Conservation (phyloP, 768 basidiomycete species). For the Mycena capillaripes region DNA sequence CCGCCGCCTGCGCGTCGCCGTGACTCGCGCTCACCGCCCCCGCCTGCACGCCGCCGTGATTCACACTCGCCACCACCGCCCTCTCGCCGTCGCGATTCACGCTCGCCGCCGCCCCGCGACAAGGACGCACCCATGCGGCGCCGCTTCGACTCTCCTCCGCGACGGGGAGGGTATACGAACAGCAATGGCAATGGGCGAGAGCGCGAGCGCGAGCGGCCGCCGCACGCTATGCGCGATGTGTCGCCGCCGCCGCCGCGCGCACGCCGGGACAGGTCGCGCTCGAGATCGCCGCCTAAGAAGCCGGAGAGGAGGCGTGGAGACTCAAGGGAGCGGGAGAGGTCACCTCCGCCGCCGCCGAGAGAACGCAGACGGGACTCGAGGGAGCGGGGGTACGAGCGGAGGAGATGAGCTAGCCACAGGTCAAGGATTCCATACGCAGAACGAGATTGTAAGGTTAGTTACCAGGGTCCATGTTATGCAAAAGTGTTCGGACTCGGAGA, state of each 20-base stretch:
- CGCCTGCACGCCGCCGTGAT: conserved; percentile 35
- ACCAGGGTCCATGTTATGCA: no score
- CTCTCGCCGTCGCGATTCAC: conserved; percentile 8
- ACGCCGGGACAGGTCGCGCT: conserved; percentile 10
- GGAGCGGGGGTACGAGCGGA: conserved; percentile 40
- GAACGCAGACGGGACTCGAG: conserved; percentile 22
- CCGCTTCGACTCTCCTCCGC: conserved; percentile 19
- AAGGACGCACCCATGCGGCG: background rate
- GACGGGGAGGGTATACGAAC: background rate
- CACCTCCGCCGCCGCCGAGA: conserved; percentile 41
- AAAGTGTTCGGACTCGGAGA: no score
- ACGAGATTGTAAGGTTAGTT: no score
- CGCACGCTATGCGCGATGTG: background rate
- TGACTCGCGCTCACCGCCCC: conserved; percentile 18
- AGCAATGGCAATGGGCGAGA: background rate
- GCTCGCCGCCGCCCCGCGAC: conserved; percentile 6
- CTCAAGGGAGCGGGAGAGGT: conserved; percentile 30
- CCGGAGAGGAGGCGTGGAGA: conserved; percentile 22
- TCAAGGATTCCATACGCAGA: no score
- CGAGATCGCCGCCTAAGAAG: conserved; percentile 1
- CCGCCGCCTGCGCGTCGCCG: conserved; percentile 24
- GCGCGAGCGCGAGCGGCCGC: background rate
- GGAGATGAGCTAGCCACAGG: no score
- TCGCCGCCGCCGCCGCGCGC: background rate
- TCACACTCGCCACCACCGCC: conserved; percentile 37